Evolutionary conservation across 2,329 filamentous ascomycete species (phyloP), one percentile per base, ranked within the genome.

Genomic region (Claviceps pusilla): DNA sequence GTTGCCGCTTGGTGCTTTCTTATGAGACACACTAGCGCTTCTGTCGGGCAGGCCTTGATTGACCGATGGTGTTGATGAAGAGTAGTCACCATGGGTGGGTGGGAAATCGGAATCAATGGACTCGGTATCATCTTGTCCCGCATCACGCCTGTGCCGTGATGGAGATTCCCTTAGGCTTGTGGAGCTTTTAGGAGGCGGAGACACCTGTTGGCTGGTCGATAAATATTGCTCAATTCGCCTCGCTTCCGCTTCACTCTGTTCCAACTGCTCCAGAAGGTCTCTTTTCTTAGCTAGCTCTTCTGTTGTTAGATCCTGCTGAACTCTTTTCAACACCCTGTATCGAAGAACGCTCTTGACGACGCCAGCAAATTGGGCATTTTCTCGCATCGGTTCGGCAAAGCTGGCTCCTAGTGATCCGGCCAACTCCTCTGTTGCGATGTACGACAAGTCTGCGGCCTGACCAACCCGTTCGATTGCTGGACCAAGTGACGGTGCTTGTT

Each of bases 101-200:
- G 91, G 90, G 59, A 98, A 98, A 66, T 97, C 93, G 0, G 90
- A 95, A 68, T 98, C 93, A 56, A 96, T 89, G 1, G 89, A 95
- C 33, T 86, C 87, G 2, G 89, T 88, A 62, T 95, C 89, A 56
- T 91, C 87, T 64, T 73, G 71, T 62, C 76, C 76, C 52, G 75
- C 76, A 55, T 84, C 80, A 57, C 77, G 72, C 55, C 73, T 73
- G 59, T 74, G 74, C 59, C 74, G 71, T 28, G 71, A 67, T 4
- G 72, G 65, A 4, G 73, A 66, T 57, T 80, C 78, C 66, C 80
- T 66, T 64, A 77, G 68, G 58, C 76, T 77, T 12, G 79, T 73
- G 7, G 89, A 91, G 57, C 89, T 79, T 61, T 82, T 70, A 4
- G 70, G 80, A 4, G 87, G 83, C 1, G 83, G 70, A 24, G 73